A percentile compares a stretch with the other conserved stretches of the same genome.
Evolutionary conservation across 371 early-diverging fungal species (phyloP).

Genomic region (Mucor sp.): DNA sequence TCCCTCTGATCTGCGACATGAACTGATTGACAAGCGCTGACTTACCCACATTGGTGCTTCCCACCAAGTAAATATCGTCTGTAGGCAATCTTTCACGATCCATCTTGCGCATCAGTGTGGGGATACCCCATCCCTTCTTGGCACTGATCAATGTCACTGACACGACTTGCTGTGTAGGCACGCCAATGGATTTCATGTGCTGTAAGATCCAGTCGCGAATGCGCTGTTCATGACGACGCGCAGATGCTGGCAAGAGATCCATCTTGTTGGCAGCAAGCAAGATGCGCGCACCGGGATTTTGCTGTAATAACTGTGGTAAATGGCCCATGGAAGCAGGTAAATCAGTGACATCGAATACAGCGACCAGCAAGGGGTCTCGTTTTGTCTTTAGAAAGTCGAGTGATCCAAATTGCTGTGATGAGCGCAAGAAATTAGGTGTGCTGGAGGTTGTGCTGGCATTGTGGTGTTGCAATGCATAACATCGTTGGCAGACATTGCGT

Average conservation of each 20-base stretch:
- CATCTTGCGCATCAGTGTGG: constrained; percentile 52
- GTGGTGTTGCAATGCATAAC: constrained; percentile 54
- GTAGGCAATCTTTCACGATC: constrained; percentile 45
- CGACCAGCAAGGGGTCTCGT: constrained; percentile 52
- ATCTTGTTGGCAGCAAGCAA: constrained; percentile 70
- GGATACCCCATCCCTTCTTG: constrained; percentile 60
- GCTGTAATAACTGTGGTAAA: constrained; percentile 44
- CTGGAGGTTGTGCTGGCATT: constrained; percentile 44
- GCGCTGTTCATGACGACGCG: constrained; percentile 53
- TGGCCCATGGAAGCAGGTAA: constrained; percentile 61
- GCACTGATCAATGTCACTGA: constrained; percentile 64
- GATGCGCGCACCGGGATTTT: constrained; percentile 49
- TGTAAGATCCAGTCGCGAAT: constrained; percentile 60
- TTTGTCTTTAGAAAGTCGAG: constrained; percentile 61
- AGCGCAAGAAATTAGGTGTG: constrained; percentile 45
- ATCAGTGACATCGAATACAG: constrained; percentile 67
- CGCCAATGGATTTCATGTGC: constrained; percentile 43
- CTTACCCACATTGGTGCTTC: constrained; percentile 76
- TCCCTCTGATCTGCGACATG: constrained; percentile 37
- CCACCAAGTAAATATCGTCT: constrained; percentile 72
- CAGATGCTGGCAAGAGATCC: constrained; percentile 59
- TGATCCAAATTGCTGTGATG: constrained; percentile 56
- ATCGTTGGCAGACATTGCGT: constrained; percentile 64
- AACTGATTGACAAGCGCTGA: constrained; percentile 69
- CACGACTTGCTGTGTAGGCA: constrained; percentile 42